A percentile compares a stretch with the other conserved stretches of the same genome.
Evolutionary conservation across 306 rosid genomes (phyloP).

Genomic region (Inga laurina): DNA sequence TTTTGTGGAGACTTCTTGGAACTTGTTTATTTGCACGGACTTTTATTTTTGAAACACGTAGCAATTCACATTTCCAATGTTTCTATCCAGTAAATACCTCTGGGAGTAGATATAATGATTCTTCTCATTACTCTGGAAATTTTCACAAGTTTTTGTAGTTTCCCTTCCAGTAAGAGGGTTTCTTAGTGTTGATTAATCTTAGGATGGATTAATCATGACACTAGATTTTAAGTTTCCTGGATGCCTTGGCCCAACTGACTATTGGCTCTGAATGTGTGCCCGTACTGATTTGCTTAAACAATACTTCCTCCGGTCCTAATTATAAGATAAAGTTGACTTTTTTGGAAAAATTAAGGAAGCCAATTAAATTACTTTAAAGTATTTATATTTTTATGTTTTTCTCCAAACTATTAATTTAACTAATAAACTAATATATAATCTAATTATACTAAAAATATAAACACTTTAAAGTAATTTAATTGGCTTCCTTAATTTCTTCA

Average conservation of each 20-base stretch:
- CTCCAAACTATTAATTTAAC: too few relatives aligned
- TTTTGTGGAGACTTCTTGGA: constrained; percentile 3
- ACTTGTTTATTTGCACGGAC: neutral
- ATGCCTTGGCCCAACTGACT: neutral
- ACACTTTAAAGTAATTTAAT: too few relatives aligned
- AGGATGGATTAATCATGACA: neutral
- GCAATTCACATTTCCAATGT: neutral
- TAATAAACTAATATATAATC: too few relatives aligned
- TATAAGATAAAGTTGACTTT: too few relatives aligned
- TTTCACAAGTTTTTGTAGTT: neutral
- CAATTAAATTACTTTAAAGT: too few relatives aligned
- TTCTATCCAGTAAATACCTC: neutral
- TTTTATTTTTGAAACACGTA: neutral
- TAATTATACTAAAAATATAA: too few relatives aligned
- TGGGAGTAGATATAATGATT: neutral
- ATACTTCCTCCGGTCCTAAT: too few relatives aligned
- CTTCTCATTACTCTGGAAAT: constrained; percentile 10
- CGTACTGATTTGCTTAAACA: neutral
- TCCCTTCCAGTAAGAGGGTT: neutral
- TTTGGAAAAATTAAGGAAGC: too few relatives aligned
- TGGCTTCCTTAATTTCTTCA: too few relatives aligned
- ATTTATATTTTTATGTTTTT: too few relatives aligned
- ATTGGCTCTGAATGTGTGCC: constrained; percentile 6
- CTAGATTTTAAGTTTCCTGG: neutral
- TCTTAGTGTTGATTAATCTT: constrained; percentile 16